A percentile compares a stretch with the other conserved stretches of the same genome.
phyloP scores from a whole-genome alignment of 257 asterid genomes.

The Prunella vulgaris region DNA sequence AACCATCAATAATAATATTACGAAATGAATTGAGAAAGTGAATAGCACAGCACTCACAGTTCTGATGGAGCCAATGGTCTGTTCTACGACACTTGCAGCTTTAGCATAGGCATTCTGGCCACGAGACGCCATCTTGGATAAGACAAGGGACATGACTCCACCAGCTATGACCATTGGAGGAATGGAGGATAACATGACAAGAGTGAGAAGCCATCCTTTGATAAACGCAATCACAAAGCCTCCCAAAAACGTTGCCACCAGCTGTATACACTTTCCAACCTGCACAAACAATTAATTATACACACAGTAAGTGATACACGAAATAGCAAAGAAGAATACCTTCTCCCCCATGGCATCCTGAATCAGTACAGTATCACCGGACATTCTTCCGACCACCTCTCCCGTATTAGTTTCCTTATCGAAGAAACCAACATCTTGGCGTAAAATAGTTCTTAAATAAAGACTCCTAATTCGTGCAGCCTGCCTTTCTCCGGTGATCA shows the following conservation, averaged over 20 bases:
- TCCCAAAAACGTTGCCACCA: conserved; percentile 53
- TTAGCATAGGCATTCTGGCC: conserved; percentile 58
- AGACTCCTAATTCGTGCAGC: conserved; percentile 58
- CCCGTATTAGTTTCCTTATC: conserved; percentile 74
- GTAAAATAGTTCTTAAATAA: conserved; percentile 54
- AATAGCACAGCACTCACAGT: conserved; percentile 37
- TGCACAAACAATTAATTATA: conserved; percentile 1
- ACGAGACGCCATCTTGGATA: conserved; percentile 47
- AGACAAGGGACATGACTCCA: conserved; percentile 33
- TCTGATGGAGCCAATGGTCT: conserved; percentile 61
- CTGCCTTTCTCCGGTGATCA: conserved; percentile 86
- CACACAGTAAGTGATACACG: too few relatives aligned
- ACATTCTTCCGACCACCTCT: conserved; percentile 60
- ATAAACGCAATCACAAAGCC: conserved; percentile 59
- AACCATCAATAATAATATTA: too few relatives aligned
- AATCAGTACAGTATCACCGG: conserved; percentile 70
- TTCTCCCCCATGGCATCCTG: conserved; percentile 86
- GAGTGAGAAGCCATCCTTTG: conserved; percentile 70
- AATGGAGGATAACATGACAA: conserved; percentile 54
- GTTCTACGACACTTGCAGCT: conserved; percentile 61
- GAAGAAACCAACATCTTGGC: conserved; percentile 77
- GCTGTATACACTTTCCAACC: conserved; percentile 66
- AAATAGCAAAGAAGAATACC: conserved; percentile 24
- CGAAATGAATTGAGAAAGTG: not conserved
- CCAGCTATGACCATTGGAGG: conserved; percentile 51